These are phyloP conservation scores for Trichoderma endophyticum DNA, from an alignment of 2,329 filamentous ascomycete species.

Conservation along the genomic window DNA sequence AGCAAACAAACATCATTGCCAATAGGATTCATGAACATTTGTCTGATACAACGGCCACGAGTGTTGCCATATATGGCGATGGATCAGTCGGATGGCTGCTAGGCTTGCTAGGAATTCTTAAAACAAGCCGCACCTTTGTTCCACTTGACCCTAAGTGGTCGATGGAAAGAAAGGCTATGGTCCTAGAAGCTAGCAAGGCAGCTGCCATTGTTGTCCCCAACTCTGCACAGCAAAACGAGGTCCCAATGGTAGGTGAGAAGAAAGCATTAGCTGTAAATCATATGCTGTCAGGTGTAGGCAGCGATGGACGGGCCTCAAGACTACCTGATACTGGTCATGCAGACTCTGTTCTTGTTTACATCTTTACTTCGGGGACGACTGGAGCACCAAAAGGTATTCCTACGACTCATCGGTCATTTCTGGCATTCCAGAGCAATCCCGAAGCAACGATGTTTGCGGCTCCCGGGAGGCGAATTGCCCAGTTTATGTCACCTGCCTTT, in stretches of 20 bases:
- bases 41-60: neutral
- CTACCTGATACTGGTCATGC: neutral
- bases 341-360: neutral
- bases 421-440: slow-evolving; percentile 15
- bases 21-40: neutral
- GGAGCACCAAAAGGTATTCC: slow-evolving; percentile 16
- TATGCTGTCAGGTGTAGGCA: neutral
- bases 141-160: slow-evolving; percentile 17
- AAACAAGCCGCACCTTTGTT: slow-evolving; percentile 6
- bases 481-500: slow-evolving; percentile 17
- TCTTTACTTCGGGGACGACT: slow-evolving; percentile 18
- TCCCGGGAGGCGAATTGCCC: slow-evolving; percentile 12
- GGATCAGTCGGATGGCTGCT: slow-evolving; percentile 14
- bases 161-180: neutral
- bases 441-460: slow-evolving; percentile 13
- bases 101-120: slow-evolving; percentile 4
- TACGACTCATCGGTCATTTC: slow-evolving; percentile 5
- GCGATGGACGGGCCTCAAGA: neutral
- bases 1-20: neutral
- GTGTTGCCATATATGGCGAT: slow-evolving; percentile 10
- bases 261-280: neutral
- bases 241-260: neutral
- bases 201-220: neutral
- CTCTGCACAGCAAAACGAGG: neutral
- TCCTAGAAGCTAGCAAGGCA: neutral